Evolutionary conservation across 1,284 basidiomycete genomes (phyloP), one percentile per base, ranked within the genome.

Genomic region (Coniferiporia sulphurascens): DNA sequence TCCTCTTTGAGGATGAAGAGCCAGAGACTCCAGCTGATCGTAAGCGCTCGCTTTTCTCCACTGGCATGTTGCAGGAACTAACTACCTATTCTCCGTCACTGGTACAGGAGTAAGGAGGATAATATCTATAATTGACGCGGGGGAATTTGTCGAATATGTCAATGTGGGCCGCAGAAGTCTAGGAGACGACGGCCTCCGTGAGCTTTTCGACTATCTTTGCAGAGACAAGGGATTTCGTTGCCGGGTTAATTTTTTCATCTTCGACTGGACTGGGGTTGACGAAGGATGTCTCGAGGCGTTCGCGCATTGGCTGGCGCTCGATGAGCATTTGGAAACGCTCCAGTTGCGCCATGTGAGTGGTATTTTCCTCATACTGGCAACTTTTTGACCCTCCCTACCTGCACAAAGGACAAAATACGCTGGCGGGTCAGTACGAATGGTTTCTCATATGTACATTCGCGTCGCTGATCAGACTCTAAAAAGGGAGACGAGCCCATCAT

Each of bases 161-260:
- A 73, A 79, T 43, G 66, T 87, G 19, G 79, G 81, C 7, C 79
- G 85, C 62, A 88, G 86, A 63, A 63, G 74, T 12, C 77, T 89
- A 2, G 78, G 79, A 2, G 81, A 86, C 65, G 78, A 80, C 15
- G 87, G 86, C n/a, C 76, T 80, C 63, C 72, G 74, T 27, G 70
- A 73, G 8, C 69, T 89, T 5, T 86, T 87, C 66, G 69, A 72
- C 35, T 87, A 80, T 65, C 75, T 89, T 6, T 70, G 72, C 36
- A 83, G 83, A 4, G 63, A 71, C 13, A 63, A 73, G 19, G 84
- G 82, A 8, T 71, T 72, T 51, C 74, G 71, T 58, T 75, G 84
- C 66, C 71, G 69, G 54, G 74, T 89, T 59, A 66, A 71, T 1
- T 80, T 85, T 62, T 83, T 89, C 48, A 77, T 73, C 64, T 68